These are phyloP conservation scores for Drechslerella dactyloides DNA, from an alignment of 2,329 filamentous ascomycete genomes.

Conservation along the genomic window DNA sequence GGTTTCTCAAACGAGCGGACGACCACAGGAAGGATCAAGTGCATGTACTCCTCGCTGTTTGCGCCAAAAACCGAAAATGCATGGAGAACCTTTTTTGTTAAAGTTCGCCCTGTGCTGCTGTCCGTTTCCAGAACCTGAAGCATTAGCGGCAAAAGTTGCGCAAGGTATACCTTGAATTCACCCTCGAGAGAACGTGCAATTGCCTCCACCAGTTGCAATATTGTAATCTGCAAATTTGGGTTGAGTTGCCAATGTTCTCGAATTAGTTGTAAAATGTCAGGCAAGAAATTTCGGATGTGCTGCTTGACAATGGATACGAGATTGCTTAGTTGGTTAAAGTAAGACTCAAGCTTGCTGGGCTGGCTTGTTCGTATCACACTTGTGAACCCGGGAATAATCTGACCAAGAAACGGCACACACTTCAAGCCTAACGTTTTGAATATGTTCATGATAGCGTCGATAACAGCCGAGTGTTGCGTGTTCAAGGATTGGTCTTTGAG, in stretches of 20 bases:
- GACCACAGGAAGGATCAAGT: slow-evolving; percentile 94
- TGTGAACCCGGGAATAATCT: slow-evolving; percentile 93
- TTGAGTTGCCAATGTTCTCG: slow-evolving; percentile 89
- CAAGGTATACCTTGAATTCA: slow-evolving; percentile 96
- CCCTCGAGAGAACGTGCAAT: slow-evolving; percentile 93
- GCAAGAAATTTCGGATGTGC: slow-evolving; percentile 89
- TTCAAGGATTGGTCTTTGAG: slow-evolving; percentile 87
- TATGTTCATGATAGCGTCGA: slow-evolving; percentile 98
- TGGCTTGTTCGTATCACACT: slow-evolving; percentile 84
- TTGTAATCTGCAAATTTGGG: slow-evolving; percentile 83
- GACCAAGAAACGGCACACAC: slow-evolving; percentile 90
- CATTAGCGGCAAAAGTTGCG: slow-evolving; percentile 88
- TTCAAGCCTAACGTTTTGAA: slow-evolving; percentile 95
- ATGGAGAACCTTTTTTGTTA: slow-evolving; percentile 89
- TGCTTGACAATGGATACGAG: slow-evolving; percentile 94
- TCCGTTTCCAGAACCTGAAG: slow-evolving; percentile 91
- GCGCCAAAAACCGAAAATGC: slow-evolving; percentile 95
- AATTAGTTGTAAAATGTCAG: slow-evolving; percentile 82
- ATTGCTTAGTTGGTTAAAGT: slow-evolving; percentile 94
- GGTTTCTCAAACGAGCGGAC: slow-evolving; percentile 92
- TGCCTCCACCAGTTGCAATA: slow-evolving; percentile 87
- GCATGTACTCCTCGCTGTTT: slow-evolving; percentile 98
- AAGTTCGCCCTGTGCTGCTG: slow-evolving; percentile 72
- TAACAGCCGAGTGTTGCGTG: slow-evolving; percentile 89
- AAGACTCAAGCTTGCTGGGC: slow-evolving; percentile 81